These are phyloP conservation scores for Annulohypoxylon moriforme DNA, from an alignment of 495 filamentous ascomycete species.

Conservation along the genomic window DNA sequence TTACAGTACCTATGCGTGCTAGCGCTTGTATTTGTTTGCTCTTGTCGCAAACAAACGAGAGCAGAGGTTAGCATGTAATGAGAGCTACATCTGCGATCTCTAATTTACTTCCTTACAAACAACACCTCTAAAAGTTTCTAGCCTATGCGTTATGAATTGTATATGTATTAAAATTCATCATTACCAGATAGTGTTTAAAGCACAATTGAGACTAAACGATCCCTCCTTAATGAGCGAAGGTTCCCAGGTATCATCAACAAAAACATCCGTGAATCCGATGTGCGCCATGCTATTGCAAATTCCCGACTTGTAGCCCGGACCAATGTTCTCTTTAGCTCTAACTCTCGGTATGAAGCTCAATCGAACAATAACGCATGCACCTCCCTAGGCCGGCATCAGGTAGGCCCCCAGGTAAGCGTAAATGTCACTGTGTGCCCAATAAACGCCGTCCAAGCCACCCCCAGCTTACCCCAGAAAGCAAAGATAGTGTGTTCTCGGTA, in stretches of 20 bases:
- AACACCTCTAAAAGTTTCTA: not conserved
- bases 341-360: not conserved
- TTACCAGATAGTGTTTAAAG: not conserved
- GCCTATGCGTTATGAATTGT: not conserved
- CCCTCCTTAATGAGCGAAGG: conserved; percentile 20
- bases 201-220: not conserved
- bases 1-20: not conserved
- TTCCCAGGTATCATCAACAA: conserved; percentile 3
- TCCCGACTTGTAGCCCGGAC: not conserved
- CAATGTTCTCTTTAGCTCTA: not conserved
- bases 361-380: not conserved
- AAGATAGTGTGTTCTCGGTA: not conserved
- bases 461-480: not conserved
- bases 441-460: conserved; percentile 15
- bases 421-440: too few species aligned
- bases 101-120: not conserved
- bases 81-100: not conserved
- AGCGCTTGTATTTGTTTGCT: not conserved
- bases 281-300: conserved; percentile 16
- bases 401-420: conserved; percentile 4
- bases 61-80: not conserved
- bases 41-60: not conserved
- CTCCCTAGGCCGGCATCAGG: not conserved
- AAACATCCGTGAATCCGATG: not conserved
- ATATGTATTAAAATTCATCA: not conserved